phyloP scores from a whole-genome alignment of 1,284 basidiomycete genomes.

The Fomitiporia mediterranea region DNA sequence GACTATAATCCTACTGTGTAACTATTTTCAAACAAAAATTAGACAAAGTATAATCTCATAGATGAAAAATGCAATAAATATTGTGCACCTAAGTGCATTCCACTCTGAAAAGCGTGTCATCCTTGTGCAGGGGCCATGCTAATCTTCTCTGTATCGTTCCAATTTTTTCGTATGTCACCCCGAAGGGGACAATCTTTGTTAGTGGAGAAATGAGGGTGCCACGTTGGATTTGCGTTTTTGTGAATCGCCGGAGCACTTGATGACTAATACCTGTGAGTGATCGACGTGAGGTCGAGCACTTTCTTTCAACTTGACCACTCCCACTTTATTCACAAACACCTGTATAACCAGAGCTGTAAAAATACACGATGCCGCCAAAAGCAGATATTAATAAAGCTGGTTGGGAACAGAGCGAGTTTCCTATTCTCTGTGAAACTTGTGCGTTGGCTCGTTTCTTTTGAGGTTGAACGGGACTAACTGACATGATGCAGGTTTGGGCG shows the following conservation, averaged over 20 bases:
- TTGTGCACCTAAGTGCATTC: slow-evolving; percentile 23
- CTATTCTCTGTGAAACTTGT: slow-evolving; percentile 91
- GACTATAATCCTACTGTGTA: no score
- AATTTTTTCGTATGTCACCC: slow-evolving; percentile 24
- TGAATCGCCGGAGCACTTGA: slow-evolving; percentile 12
- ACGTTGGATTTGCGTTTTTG: slow-evolving; percentile 16
- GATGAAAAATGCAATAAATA: slow-evolving; percentile 20
- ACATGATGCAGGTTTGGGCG: slow-evolving; percentile 62
- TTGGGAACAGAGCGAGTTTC: slow-evolving; percentile 89
- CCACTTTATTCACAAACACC: not conserved
- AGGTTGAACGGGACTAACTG: slow-evolving; percentile 16
- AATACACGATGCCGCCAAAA: slow-evolving; percentile 47
- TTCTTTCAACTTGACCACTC: not conserved
- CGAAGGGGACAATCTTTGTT: slow-evolving; percentile 19
- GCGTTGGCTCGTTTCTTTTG: slow-evolving; percentile 28
- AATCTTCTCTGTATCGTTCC: slow-evolving; percentile 24
- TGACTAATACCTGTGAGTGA: not conserved
- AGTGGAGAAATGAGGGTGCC: not conserved
- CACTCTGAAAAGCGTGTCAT: slow-evolving; percentile 24
- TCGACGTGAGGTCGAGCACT: not conserved
- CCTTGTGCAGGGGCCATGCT: slow-evolving; percentile 24
- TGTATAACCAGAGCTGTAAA: not conserved
- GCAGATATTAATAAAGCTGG: slow-evolving; percentile 87
- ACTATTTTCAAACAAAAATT: no score
- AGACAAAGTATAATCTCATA: no score